phyloP scores from a whole-genome alignment of 768 basidiomycete species.

The Jaapia argillacea region DNA sequence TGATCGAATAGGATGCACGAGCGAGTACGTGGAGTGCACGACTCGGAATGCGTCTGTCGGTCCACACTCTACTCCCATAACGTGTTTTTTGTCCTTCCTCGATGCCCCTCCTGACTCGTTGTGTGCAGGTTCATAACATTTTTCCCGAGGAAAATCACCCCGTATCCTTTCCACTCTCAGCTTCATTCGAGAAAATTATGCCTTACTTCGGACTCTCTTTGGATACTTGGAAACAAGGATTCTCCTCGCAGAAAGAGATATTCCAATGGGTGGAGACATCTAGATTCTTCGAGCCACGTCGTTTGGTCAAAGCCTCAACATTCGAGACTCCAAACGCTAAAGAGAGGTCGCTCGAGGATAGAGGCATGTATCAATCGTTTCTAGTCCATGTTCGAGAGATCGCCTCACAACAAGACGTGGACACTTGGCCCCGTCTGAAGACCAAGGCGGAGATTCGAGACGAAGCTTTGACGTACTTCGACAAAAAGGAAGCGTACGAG shows the following conservation, averaged over 20 bases:
- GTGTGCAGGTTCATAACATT: slow-evolving; percentile 24
- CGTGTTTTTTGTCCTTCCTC: no score
- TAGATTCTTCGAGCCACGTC: slow-evolving; percentile 38
- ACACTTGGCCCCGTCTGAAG: neutral
- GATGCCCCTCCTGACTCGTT: neutral
- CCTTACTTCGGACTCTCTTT: slow-evolving; percentile 49
- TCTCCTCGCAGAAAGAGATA: slow-evolving; percentile 38
- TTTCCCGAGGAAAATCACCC: slow-evolving; percentile 19
- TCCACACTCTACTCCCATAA: no score
- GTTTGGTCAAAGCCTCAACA: slow-evolving; percentile 14
- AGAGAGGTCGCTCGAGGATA: neutral
- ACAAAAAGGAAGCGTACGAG: slow-evolving; percentile 39
- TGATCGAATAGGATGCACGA: no score
- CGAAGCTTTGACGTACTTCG: slow-evolving; percentile 42
- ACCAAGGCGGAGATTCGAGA: slow-evolving; percentile 13
- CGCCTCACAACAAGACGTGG: neutral
- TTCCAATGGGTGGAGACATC: slow-evolving; percentile 52
- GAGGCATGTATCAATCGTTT: slow-evolving; percentile 11
- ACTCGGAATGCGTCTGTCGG: no score
- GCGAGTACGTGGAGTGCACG: no score
- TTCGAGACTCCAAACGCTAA: neutral
- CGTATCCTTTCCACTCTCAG: slow-evolving; percentile 35
- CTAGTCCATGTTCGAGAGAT: slow-evolving; percentile 2
- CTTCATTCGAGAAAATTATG: slow-evolving; percentile 38
- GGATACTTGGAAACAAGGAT: slow-evolving; percentile 41